These are phyloP conservation scores for Sordariomycetes sp. DNA, from an alignment of 2,329 filamentous ascomycete genomes.

Conservation along the genomic window DNA sequence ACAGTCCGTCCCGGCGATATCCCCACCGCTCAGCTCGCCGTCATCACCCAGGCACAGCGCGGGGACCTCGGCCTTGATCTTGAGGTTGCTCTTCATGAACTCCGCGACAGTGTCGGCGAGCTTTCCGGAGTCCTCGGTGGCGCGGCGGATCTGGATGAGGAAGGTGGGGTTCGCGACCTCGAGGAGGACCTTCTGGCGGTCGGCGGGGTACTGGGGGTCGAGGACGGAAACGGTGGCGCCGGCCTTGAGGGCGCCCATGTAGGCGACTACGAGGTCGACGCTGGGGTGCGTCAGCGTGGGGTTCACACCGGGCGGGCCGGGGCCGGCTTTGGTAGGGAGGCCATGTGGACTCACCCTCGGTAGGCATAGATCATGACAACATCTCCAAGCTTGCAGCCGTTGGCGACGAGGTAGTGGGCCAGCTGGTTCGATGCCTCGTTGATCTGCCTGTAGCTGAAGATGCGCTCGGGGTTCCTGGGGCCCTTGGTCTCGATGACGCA, in stretches of 20 bases:
- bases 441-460: conserved; percentile 78
- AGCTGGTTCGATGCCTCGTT: conserved; percentile 71
- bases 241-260: conserved; percentile 59
- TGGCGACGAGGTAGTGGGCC: conserved; percentile 63
- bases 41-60: conserved; percentile 58
- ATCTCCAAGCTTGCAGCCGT: conserved; percentile 65
- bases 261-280: conserved; percentile 52
- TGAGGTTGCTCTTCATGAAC: conserved; percentile 62
- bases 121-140: conserved; percentile 46
- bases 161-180: conserved; percentile 65
- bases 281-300: conserved; percentile 1
- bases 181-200: conserved; percentile 43
- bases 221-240: conserved; percentile 54
- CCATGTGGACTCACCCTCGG: conserved; percentile 40
- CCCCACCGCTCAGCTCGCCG: conserved; percentile 59
- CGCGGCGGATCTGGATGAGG: conserved; percentile 60
- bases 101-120: conserved; percentile 31
- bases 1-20: conserved; percentile 51
- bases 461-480: conserved; percentile 34
- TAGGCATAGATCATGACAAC: conserved; percentile 90
- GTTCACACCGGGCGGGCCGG: no score
- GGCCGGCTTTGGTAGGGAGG: background rate
- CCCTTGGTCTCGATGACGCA: conserved; percentile 37
- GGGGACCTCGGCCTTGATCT: conserved; percentile 62
- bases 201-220: conserved; percentile 69